Conservation (phyloP, 805 yeast species). For the Candida awuae region DNA sequence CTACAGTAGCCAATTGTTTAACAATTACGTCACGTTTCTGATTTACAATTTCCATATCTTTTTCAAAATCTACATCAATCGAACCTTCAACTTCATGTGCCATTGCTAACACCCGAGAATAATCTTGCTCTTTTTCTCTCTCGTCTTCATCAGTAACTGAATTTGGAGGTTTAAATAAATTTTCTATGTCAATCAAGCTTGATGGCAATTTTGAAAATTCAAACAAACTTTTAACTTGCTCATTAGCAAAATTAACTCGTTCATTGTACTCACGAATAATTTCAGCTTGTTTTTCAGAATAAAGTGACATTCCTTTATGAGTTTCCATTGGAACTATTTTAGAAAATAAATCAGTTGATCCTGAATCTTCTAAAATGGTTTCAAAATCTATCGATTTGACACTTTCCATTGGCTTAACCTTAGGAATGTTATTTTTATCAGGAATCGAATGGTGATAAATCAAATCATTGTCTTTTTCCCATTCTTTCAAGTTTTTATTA, state of each 20-base stretch:
- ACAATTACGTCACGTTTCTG: slow-evolving; percentile 1
- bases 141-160: slow-evolving; percentile 13
- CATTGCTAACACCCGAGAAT: slow-evolving; percentile 33
- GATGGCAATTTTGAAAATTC: slow-evolving; percentile 75
- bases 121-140: slow-evolving; percentile 27
- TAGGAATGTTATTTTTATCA: slow-evolving; percentile 47
- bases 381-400: slow-evolving; percentile 51
- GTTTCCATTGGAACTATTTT: slow-evolving; percentile 80
- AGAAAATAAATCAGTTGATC: slow-evolving; percentile 55
- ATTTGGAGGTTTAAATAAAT: slow-evolving; percentile 15
- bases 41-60: neutral
- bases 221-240: slow-evolving; percentile 68
- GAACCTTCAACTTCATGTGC: slow-evolving; percentile 26
- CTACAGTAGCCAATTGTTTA: slow-evolving; percentile 3
- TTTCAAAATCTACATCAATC: neutral
- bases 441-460: slow-evolving; percentile 81
- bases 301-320: slow-evolving; percentile 78
- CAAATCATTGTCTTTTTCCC: slow-evolving; percentile 81
- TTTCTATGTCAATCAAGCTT: slow-evolving; percentile 47
- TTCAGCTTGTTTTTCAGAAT: slow-evolving; percentile 83
- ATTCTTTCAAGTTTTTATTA: slow-evolving; percentile 25
- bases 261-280: slow-evolving; percentile 69
- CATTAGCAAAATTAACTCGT: slow-evolving; percentile 64
- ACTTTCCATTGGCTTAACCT: slow-evolving; percentile 61
- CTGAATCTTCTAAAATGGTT: slow-evolving; percentile 39